Base-by-base conservation (phyloP, 139 green algal genomes). In the Mychonastes homosphaera region DNA sequence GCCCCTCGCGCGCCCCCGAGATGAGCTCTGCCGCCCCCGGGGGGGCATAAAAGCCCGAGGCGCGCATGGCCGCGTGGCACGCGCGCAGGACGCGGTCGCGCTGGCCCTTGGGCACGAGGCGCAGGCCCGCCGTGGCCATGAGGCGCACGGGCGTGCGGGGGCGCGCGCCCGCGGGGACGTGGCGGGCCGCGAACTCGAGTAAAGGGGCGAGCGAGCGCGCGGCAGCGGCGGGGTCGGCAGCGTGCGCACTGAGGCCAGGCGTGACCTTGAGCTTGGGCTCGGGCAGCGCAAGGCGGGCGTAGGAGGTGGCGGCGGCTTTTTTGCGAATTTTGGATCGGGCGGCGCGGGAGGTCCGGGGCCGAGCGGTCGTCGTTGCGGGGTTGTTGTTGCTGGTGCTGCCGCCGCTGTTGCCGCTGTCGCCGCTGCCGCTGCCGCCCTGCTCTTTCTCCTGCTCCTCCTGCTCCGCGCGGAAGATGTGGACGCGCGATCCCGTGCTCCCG, bases 71-170 rank as follows among this genome's bases (percentile, higher is more conserved):
- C 4, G n/a, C 16, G 10, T 54, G 26, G 32, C 75, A 82, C 12
- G 55, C 36, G 15, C 45, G 40, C 16, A 82, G 61, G 40, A 78
- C 70, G 35, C 26, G 56, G 1, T 53, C 56, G 15, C 54, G 50
- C 36, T 65, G 47, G n/a, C 47, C 19, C 6, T 38, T 9, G 5
- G 49, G 53, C 56, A 82, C 46, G 39, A 82, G 60, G 34, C 75
- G 62, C 51, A 82, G 61, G 13, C 75, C 75, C 44, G 75, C 75
- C 26, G 75, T 82, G 1, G 75, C 70, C 57, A 82, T 65, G 27
- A 82, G 61, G 50, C 58, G 66, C 29, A 82, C 67, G 0, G 75
- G 75, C 2, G 75, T 82, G 2, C 13, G 18, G 1, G 33, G 3
- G 34, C 56, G 65, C 19, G 45, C 33, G 6, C 40, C 10, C 13